Base-by-base conservation (phyloP, 345 rosid genomes). In the Excoecaria agallocha region DNA sequence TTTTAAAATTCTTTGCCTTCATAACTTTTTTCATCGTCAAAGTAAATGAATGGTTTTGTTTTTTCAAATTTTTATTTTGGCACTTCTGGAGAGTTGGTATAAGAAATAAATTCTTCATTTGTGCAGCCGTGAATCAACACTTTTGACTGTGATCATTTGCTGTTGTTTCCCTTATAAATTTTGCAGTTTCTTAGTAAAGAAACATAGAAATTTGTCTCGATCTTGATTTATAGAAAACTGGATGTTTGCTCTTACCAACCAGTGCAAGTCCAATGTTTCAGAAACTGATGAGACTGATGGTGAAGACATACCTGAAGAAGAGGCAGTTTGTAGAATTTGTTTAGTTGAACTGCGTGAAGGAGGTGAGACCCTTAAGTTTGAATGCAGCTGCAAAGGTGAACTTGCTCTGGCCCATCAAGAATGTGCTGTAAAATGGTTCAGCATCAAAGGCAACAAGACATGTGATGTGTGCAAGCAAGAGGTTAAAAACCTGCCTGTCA, bases 301-400 rank as follows among this genome's bases (percentile, higher is more conserved):
- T 51, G 95, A 91, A 82, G 97, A 94, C 82, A 94, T 94, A 77
- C 89, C 87, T 1, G 95, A 94, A 86, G 97, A 94, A 20, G 97
- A 92, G 82, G 98, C 98, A 12, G 93, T 92, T 66, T 92, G 98
- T 80, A 86, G 98, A 76, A 94, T 94, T 76, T 94, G 98, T 82
- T 58, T 94, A 69, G 88, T 86, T 48, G 98, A 90, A n/a, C 81
- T 94, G 22, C 84, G 93, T 66, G 97, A 94, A 91, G 97, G 95
- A 41, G 98, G 98, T 4, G 97, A 94, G 83, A 94, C 98, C 12
- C 81, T 94, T 30, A 90, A 92, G 89, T 90, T 94, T 95, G 98
- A 94, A 77, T 94, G 97, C 87, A 94, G 97, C 82, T 94, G 98
- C 87, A 94, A 91, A 90, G 98, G 98, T 0, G 97, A 94, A 77